Evolutionary conservation across 2,329 filamentous ascomycete species (phyloP).

Genomic region (Nothopassalora personata): DNA sequence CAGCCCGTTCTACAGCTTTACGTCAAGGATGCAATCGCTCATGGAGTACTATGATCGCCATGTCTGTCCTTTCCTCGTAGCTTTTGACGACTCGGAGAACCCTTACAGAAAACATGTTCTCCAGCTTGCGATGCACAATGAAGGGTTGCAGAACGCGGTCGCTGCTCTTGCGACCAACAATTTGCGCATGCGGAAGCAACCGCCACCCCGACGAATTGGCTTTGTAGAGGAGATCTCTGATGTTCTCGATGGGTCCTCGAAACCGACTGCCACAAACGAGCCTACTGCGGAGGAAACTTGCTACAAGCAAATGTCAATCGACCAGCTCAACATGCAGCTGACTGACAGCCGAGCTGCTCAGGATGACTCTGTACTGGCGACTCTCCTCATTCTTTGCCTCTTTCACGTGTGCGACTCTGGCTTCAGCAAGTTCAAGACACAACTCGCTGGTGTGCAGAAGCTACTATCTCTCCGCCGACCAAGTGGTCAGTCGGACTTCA

Average conservation of each 20-base stretch:
- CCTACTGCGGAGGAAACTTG: constrained; percentile 71
- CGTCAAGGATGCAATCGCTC: constrained; percentile 77
- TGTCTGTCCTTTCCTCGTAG: constrained; percentile 86
- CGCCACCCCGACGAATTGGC: constrained; percentile 38
- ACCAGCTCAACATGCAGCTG: constrained; percentile 76
- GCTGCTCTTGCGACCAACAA: constrained; percentile 87
- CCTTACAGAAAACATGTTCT: constrained; percentile 82
- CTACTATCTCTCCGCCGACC: constrained; percentile 71
- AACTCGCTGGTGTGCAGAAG: constrained; percentile 89
- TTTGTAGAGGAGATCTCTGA: constrained; percentile 30
- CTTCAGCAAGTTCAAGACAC: constrained; percentile 85
- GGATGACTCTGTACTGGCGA: constrained; percentile 82
- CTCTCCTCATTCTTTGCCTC: constrained; percentile 79
- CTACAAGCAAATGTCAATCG: constrained; percentile 78
- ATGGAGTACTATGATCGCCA: constrained; percentile 92
- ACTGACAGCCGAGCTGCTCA: constrained; percentile 68
- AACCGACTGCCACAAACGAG: constrained; percentile 43
- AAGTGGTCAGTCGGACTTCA: constrained; percentile 57
- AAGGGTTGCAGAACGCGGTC: constrained; percentile 85
- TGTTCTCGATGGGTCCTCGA: constrained; percentile 22
- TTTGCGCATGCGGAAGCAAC: constrained; percentile 74
- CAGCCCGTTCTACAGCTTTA: constrained; percentile 51
- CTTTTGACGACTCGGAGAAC: constrained; percentile 79
- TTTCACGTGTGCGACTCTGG: constrained; percentile 93
- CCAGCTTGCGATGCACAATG: constrained; percentile 68